phyloP scores from a whole-genome alignment of 192 early-diverging fungal genomes.

The Backusella sp. region DNA sequence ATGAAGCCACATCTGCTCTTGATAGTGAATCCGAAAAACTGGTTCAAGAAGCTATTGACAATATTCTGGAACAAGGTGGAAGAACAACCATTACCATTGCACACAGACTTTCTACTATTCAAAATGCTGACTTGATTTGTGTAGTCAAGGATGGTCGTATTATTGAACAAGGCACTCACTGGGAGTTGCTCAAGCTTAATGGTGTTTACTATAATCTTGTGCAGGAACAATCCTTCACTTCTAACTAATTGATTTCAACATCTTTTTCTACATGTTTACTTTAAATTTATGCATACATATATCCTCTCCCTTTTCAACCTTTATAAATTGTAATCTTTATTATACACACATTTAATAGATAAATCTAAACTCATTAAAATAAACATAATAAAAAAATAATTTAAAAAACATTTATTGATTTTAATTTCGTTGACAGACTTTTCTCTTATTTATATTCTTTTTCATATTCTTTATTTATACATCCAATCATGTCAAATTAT shows the following conservation, averaged over 20 bases:
- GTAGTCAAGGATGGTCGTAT: conserved; percentile 71
- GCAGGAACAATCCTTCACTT: conserved; percentile 52
- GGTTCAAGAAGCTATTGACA: conserved; percentile 68
- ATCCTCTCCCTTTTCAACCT: not conserved
- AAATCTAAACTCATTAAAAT: not conserved
- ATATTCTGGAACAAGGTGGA: conserved; percentile 52
- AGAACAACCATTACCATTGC: conserved; percentile 76
- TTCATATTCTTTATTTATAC: no score
- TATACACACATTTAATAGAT: not conserved
- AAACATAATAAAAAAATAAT: not conserved
- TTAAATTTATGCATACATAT: not conserved
- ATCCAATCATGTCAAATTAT: not conserved
- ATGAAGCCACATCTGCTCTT: conserved; percentile 78
- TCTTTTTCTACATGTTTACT: not conserved
- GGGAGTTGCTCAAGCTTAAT: conserved; percentile 62
- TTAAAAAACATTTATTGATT: not conserved
- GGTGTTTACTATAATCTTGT: conserved; percentile 66
- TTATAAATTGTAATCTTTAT: not conserved
- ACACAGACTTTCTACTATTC: conserved; percentile 69
- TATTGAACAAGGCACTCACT: conserved; percentile 75
- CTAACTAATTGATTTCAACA: not conserved
- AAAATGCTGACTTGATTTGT: conserved; percentile 82
- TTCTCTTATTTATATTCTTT: not conserved
- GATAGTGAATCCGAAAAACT: conserved; percentile 69
- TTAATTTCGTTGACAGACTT: not conserved